A percentile compares a stretch with the other conserved stretches of the same genome.
Evolutionary conservation across 306 rosid species (phyloP).

Genomic region (Prunus kanzakura): DNA sequence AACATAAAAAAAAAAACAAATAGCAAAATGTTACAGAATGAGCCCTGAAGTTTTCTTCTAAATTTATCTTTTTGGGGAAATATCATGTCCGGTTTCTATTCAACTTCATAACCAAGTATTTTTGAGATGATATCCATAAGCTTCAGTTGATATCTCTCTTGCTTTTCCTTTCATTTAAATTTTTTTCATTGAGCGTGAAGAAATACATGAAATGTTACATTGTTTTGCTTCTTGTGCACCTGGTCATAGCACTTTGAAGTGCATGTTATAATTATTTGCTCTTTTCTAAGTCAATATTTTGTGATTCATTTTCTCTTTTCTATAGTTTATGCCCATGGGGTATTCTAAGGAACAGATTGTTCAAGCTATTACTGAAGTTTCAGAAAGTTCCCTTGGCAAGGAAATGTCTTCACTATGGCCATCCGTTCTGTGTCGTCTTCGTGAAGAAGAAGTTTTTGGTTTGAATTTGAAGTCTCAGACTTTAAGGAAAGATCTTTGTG

Average conservation of each 20-base stretch:
- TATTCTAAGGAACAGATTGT: slow-evolving; percentile 68
- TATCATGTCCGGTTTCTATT: too few species aligned
- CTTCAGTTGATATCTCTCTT: too few species aligned
- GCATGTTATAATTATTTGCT: background rate
- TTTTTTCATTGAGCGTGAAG: too few species aligned
- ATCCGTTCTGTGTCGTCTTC: slow-evolving; percentile 70
- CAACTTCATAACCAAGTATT: too few species aligned
- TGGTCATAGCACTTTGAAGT: background rate
- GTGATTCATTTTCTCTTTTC: slow-evolving; percentile 4
- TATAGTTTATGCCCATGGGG: slow-evolving; percentile 76
- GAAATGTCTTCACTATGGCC: slow-evolving; percentile 74
- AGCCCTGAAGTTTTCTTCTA: too few species aligned
- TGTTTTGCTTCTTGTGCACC: background rate
- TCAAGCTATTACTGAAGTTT: slow-evolving; percentile 56
- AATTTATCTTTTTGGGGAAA: too few species aligned
- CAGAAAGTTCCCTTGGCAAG: slow-evolving; percentile 47
- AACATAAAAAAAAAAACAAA: too few species aligned
- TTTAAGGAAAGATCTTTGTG: slow-evolving; percentile 18
- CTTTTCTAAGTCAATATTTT: background rate
- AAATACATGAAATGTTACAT: background rate
- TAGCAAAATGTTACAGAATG: too few species aligned
- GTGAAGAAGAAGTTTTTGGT: slow-evolving; percentile 70
- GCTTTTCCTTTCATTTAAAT: too few species aligned
- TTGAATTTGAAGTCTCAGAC: slow-evolving; percentile 36
- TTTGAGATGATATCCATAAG: too few species aligned